Base-by-base conservation (phyloP, 768 basidiomycete species). In the Tulasnella calospora region DNA sequence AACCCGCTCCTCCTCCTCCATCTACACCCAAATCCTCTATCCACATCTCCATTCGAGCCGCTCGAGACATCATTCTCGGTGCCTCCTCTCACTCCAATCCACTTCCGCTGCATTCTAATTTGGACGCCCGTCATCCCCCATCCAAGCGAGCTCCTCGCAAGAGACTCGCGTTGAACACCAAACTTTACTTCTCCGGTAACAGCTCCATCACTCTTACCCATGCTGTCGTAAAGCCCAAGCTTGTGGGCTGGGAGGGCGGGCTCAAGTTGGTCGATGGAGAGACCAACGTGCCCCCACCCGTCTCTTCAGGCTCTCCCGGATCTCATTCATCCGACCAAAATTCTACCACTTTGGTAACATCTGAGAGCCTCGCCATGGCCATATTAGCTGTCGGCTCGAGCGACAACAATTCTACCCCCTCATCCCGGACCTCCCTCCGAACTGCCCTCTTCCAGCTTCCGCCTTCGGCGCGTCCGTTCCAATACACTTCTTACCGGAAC, bases 141-240 rank as follows among this genome's bases (percentile, higher is more conserved):
- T 67, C 61, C 27, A 67, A 67, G 61, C 61, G 61, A 67, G 61
- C 61, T 67, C 61, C 61, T 67, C 61, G 61, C 30, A 67, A 67
- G 61, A 67, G 61, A 35, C 61, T 67, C 61, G 61, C 61, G 33
- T 67, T 67, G 61, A 67, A 67, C 61, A 67, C 61, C 61, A 67
- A 67, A 33, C 30, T 67, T 4, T 67, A 67, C 61, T 67, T 67
- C 61, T 67, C 61, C 33, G 27, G 30, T 67, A 35, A 67, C 61
- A 67, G 61, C 13, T 27, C n/a, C 61, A 12, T 67, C 6, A 35
- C 61, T 17, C 30, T 67, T 67, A 67, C 61, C 21, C 61, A 67
- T 67, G 61, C 61, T 35, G 61, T 67, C 17, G 27, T 67, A 33
- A 67, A 67, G 61, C 61, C 61, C 61, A 67, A 67, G 61, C 61